Base-by-base conservation (phyloP, 2,329 filamentous ascomycete genomes). In the Esteya vermicola region DNA sequence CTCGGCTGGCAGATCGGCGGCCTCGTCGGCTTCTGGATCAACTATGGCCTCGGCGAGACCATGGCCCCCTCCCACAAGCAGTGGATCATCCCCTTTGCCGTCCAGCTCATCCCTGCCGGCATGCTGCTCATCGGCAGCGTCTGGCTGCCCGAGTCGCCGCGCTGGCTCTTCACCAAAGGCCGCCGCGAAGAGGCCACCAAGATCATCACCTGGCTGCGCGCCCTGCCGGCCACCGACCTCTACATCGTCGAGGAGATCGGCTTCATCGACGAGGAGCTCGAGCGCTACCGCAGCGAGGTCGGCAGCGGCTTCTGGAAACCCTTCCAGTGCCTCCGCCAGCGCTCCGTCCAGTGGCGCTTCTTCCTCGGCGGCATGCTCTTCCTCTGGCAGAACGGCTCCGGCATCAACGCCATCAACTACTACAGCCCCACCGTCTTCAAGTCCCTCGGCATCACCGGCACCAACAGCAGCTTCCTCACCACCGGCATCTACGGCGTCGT, bases 341-440 rank as follows among this genome's bases (percentile, higher is more conserved):
- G 60, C 43, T 70, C 69, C 51, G 69, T 82, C 21, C 73, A 73
- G 48, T 84, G 75, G 64, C 73, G 82, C 32, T 77, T 89, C 58
- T 72, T 84, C 54, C 67, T 88, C 10, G 82, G 82, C 35, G 71
- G 72, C 41, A 71, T 82, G 51, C 66, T 89, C 18, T 88, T 88
- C 64, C 62, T 88, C 39, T 85, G 77, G 68, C 83, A 89, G 57
- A 89, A 89, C 50, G 78, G 78, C 37, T 68, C 63, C 4, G 81
- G 81, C 3, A 85, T 85, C 61, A 85, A 85, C 49, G 80, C 81
- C 18, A 78, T 83, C 61, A 85, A 85, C 62, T 85, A 85, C 60
- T 84, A 80, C 57, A 68, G 64, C 1, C 79, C 80, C 0, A 79
- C 72, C 0, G 71, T 85, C 9, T 84, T 85, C 64, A 68, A 61